A percentile compares a stretch with the other conserved stretches of the same genome.
phyloP scores from a whole-genome alignment of 2,329 filamentous ascomycete species.

The Fusarium odoratissimum region DNA sequence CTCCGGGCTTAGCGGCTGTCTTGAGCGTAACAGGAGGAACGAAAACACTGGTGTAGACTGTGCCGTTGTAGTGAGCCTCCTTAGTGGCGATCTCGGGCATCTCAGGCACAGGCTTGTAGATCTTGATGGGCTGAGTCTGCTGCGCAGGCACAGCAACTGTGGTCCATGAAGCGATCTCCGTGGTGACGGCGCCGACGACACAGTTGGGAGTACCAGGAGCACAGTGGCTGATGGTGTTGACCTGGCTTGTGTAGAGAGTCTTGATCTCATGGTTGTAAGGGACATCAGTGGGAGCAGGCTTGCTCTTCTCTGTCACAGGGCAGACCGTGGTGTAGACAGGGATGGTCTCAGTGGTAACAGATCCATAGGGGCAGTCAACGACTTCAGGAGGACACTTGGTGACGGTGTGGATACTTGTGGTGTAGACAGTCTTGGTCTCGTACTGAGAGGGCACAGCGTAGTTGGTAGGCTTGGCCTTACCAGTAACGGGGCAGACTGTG shows the following conservation, averaged over 20 bases:
- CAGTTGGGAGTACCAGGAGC: slow-evolving; percentile 64
- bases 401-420: slow-evolving; percentile 64
- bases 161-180: slow-evolving; percentile 44
- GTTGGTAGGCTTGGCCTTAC: slow-evolving; percentile 32
- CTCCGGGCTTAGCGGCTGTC: slow-evolving; percentile 34
- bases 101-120: slow-evolving; percentile 26
- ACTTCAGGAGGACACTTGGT: slow-evolving; percentile 65
- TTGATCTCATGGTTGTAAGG: slow-evolving; percentile 39
- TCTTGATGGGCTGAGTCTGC: slow-evolving; percentile 28
- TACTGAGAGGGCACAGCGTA: slow-evolving; percentile 22
- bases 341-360: slow-evolving; percentile 48
- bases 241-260: slow-evolving; percentile 65
- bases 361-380: slow-evolving; percentile 59
- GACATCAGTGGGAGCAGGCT: slow-evolving; percentile 20
- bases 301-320: slow-evolving; percentile 23
- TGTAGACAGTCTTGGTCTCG: slow-evolving; percentile 59
- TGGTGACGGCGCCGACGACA: slow-evolving; percentile 49
- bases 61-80: slow-evolving; percentile 15
- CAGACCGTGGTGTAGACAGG: slow-evolving; percentile 34
- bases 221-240: slow-evolving; percentile 67
- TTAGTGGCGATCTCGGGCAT: slow-evolving; percentile 17
- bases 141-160: slow-evolving; percentile 33
- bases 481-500: slow-evolving; percentile 56
- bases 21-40: slow-evolving; percentile 32
- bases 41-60: slow-evolving; percentile 26